Evolutionary conservation across 257 asterid genomes (phyloP).

Genomic region (Paulownia fortunei): DNA sequence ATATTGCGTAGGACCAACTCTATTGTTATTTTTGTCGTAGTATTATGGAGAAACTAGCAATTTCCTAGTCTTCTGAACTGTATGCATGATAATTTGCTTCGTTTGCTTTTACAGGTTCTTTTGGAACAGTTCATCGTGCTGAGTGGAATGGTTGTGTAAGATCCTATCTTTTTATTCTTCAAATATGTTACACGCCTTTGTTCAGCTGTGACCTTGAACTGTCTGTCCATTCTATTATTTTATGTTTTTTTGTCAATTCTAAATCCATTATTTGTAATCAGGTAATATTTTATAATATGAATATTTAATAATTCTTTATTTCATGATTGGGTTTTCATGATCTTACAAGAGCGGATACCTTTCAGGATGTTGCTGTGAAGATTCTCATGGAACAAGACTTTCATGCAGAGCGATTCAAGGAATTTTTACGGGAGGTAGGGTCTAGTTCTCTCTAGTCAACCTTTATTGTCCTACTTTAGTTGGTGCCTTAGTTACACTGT

Average conservation of each 20-base stretch:
- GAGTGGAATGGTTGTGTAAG: conserved; percentile 99
- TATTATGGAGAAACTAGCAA: conserved; percentile 9
- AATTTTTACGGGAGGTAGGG: conserved; percentile 82
- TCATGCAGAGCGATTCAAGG: conserved; percentile 71
- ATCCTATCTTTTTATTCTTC: conserved; percentile 35
- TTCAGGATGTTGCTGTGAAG: conserved; percentile 98
- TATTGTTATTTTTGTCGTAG: neutral
- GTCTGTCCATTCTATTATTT: neutral
- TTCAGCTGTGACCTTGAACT: conserved; percentile 25
- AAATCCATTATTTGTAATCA: conserved; percentile 11
- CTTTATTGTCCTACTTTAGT: conserved; percentile 5
- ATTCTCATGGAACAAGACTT: conserved; percentile 97
- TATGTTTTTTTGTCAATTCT: conserved; percentile 17
- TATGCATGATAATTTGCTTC: conserved; percentile 26
- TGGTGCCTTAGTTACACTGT: conserved; percentile 33
- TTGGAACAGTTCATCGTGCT: conserved; percentile 98
- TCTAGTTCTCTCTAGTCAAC: conserved; percentile 27
- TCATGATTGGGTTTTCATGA: conserved; percentile 22
- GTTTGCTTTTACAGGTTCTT: conserved; percentile 74
- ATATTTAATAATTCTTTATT: neutral
- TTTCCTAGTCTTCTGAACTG: conserved; percentile 13
- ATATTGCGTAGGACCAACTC: conserved; percentile 22
- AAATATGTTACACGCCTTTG: conserved; percentile 17
- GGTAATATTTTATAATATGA: neutral
- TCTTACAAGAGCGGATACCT: conserved; percentile 35